Conservation (phyloP, 2,329 filamentous ascomycete species). For the Pseudogymnoascus sp. region DNA sequence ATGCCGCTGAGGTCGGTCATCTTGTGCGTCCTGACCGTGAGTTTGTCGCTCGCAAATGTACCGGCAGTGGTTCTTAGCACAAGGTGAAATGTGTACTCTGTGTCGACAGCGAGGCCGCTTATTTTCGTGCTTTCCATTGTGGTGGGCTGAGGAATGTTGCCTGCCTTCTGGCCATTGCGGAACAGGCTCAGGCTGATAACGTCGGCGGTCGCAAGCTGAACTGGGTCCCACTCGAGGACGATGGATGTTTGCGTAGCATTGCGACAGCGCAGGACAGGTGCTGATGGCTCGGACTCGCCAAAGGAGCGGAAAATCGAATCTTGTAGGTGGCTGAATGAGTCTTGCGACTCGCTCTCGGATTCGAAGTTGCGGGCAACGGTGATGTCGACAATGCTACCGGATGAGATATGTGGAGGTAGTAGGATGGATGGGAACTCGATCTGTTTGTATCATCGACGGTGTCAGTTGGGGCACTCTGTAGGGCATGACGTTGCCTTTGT, state of each 20-base stretch:
- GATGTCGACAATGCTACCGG: slow-evolving; percentile 96
- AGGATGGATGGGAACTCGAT: slow-evolving; percentile 99
- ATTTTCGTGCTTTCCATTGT: slow-evolving; percentile 96
- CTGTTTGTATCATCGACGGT: slow-evolving; percentile 37
- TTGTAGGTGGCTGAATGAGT: slow-evolving; percentile 77
- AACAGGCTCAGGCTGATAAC: slow-evolving; percentile 84
- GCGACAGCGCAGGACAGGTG: slow-evolving; percentile 77
- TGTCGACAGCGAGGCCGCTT: slow-evolving; percentile 89
- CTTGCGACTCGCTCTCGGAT: slow-evolving; percentile 67
- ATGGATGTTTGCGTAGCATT: slow-evolving; percentile 98
- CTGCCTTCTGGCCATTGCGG: slow-evolving; percentile 93
- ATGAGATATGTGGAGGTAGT: slow-evolving; percentile 87
- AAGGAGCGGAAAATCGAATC: slow-evolving; percentile 80
- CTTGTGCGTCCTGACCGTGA: slow-evolving; percentile 87
- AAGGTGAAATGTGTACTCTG: slow-evolving; percentile 90
- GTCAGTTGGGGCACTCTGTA: slow-evolving; percentile 17
- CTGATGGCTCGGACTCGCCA: slow-evolving; percentile 65
- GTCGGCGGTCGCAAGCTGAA: slow-evolving; percentile 85
- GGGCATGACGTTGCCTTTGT: neutral
- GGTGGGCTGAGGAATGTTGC: slow-evolving; percentile 79
- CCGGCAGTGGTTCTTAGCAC: slow-evolving; percentile 86
- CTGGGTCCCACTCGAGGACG: slow-evolving; percentile 95
- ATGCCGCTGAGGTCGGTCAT: slow-evolving; percentile 97
- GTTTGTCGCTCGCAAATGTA: slow-evolving; percentile 72
- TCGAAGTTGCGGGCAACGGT: slow-evolving; percentile 78